phyloP scores from a whole-genome alignment of 2,329 filamentous ascomycete species.

The Fusarium nurragi region DNA sequence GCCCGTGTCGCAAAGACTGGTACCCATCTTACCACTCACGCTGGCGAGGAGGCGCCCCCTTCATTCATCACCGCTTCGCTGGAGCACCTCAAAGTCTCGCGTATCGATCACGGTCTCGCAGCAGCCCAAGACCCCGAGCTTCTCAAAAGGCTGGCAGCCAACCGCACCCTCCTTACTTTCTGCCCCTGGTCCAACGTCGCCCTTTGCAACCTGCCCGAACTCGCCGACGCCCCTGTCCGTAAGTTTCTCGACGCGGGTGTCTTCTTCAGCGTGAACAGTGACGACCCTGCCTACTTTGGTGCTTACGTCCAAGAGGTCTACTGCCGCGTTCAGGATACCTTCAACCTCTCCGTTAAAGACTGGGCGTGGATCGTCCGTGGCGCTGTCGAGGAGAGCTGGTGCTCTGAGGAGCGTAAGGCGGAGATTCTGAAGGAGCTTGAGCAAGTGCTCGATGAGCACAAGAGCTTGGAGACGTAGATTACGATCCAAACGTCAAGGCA shows the following conservation, averaged over 20 bases:
- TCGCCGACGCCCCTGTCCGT: constrained; percentile 63
- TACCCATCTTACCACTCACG: constrained; percentile 75
- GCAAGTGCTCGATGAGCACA: constrained; percentile 34
- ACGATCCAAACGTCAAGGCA: not conserved
- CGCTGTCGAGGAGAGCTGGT: constrained; percentile 76
- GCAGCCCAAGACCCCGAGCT: constrained; percentile 68
- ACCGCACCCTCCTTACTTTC: constrained; percentile 71
- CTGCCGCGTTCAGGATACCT: constrained; percentile 77
- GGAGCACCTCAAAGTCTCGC: constrained; percentile 66
- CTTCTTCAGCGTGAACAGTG: constrained; percentile 76
- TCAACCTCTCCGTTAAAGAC: constrained; percentile 68
- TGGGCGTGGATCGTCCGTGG: constrained; percentile 72
- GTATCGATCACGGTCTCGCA: constrained; percentile 80
- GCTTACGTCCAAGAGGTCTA: constrained; percentile 79
- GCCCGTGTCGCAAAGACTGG: constrained; percentile 56
- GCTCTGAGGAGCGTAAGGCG: constrained; percentile 68
- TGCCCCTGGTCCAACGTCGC: constrained; percentile 78
- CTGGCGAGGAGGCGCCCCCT: constrained; percentile 77
- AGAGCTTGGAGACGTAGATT: constrained; percentile 5
- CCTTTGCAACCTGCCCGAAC: constrained; percentile 40
- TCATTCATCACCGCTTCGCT: constrained; percentile 72
- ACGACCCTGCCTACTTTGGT: constrained; percentile 80
- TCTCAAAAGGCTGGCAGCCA: constrained; percentile 64
- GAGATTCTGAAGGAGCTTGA: constrained; percentile 61
- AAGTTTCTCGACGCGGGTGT: constrained; percentile 71